Conservation (phyloP, 768 basidiomycete species). For the Mycena amicta region DNA sequence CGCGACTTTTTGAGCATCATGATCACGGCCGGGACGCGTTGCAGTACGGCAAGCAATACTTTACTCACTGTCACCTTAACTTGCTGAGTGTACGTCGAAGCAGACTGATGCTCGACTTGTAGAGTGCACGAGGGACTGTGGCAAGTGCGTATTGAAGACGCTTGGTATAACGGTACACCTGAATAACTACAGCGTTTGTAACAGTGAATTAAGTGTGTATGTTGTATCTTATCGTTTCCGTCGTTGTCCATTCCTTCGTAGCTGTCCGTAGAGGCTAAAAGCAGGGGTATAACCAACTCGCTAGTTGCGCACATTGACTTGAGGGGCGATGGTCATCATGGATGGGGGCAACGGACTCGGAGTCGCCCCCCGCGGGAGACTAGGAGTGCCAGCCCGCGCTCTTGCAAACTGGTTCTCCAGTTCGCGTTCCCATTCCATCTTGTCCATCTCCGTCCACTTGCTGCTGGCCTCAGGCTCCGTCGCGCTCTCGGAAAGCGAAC, state of each 20-base stretch:
- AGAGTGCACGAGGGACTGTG: no score
- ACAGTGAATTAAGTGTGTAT: not conserved
- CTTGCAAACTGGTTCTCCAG: conserved; percentile 21
- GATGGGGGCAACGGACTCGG: no score
- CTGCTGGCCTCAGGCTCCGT: not conserved
- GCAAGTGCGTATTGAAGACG: no score
- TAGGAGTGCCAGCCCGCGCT: conserved; percentile 19
- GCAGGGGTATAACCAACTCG: not conserved
- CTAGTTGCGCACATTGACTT: not conserved
- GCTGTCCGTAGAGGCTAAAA: not conserved
- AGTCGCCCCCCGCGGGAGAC: no score
- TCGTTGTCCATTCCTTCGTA: conserved; percentile 10
- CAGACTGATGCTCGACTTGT: no score
- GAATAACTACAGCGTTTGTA: no score
- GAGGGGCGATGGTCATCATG: no score
- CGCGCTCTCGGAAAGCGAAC: conserved; percentile 9
- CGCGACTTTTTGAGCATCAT: not conserved
- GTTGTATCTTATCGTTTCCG: not conserved
- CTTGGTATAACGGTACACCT: no score
- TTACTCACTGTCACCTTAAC: no score
- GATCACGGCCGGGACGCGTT: not conserved
- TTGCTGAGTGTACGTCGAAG: no score
- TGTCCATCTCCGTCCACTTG: conserved; percentile 13
- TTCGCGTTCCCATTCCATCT: conserved; percentile 18
- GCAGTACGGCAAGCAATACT: not conserved